Evolutionary conservation across 116 monocot genomes (phyloP).

Genomic region (Papilionanthe hybrid): DNA sequence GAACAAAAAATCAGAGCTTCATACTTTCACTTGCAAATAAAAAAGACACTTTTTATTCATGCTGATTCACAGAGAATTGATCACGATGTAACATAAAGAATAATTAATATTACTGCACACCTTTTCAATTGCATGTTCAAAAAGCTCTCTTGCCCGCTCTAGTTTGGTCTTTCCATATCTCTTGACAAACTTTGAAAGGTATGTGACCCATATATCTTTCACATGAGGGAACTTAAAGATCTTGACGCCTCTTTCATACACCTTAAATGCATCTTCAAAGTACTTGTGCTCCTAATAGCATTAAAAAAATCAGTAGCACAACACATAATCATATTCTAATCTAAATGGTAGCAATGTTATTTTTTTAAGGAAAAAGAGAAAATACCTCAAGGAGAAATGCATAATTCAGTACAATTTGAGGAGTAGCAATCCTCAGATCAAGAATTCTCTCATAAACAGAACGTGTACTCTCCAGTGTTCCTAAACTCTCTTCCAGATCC

Average conservation of each 20-base stretch:
- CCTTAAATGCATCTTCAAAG: conserved; percentile 99
- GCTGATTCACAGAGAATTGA: not conserved
- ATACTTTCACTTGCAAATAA: conserved; percentile 1
- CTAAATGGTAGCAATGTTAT: not conserved
- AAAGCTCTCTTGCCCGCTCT: conserved; percentile 87
- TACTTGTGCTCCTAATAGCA: conserved; percentile 68
- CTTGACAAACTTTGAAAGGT: conserved; percentile 93
- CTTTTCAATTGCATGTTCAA: conserved; percentile 88
- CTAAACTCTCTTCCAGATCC: conserved; percentile 91
- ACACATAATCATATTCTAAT: not conserved
- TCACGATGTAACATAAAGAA: not conserved
- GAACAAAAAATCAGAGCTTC: not conserved
- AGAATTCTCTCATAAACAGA: conserved; percentile 91
- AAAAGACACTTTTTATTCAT: no score
- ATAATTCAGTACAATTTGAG: conserved; percentile 93
- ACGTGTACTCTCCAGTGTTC: conserved; percentile 74
- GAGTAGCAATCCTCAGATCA: conserved; percentile 93
- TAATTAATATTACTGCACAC: conserved; percentile 23
- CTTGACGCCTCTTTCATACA: conserved; percentile 98
- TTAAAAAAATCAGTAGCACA: not conserved
- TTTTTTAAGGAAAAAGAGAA: not conserved
- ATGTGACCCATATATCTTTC: conserved; percentile 94
- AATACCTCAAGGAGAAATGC: conserved; percentile 88
- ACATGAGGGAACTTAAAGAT: conserved; percentile 99
- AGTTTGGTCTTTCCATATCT: conserved; percentile 81